A percentile compares a stretch with the other conserved stretches of the same genome.
Conservation (phyloP, 371 early-diverging fungal species). For the Mucor velutinosus region DNA sequence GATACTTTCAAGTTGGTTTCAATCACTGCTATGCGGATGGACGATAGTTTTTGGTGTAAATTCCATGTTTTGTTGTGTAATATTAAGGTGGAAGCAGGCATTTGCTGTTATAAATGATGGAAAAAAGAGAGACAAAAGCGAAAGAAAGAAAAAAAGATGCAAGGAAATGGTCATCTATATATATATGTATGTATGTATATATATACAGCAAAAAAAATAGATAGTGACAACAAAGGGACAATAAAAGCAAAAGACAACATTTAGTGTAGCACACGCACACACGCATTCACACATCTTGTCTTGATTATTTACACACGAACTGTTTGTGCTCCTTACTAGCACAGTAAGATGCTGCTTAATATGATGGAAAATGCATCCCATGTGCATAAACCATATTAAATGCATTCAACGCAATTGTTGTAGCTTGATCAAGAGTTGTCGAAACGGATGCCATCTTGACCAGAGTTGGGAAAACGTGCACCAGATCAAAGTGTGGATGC, state of each 20-base stretch:
- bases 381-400: conserved; percentile 15
- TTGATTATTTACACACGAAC: background rate
- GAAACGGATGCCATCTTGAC: too few relatives aligned
- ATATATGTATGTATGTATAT: conserved; percentile 4
- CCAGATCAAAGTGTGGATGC: background rate
- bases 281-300: too few relatives aligned
- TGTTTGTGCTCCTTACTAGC: background rate
- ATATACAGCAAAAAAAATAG: background rate
- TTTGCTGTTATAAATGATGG: background rate
- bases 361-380: conserved; percentile 1
- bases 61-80: background rate
- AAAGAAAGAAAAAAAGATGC: conserved; percentile 7
- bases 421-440: too few relatives aligned
- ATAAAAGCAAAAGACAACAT: conserved; percentile 8
- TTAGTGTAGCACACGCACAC: background rate
- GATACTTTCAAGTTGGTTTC: conserved; percentile 18
- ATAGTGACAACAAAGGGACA: conserved; percentile 6
- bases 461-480: background rate
- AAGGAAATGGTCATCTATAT: background rate
- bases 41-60: background rate
- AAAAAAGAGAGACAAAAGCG: background rate
- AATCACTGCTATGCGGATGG: conserved; percentile 24
- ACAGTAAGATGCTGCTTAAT: background rate
- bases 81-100: conserved; percentile 9
- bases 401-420: background rate